Conservation (phyloP, 768 basidiomycete species). For the Lentinus tigrinus region DNA sequence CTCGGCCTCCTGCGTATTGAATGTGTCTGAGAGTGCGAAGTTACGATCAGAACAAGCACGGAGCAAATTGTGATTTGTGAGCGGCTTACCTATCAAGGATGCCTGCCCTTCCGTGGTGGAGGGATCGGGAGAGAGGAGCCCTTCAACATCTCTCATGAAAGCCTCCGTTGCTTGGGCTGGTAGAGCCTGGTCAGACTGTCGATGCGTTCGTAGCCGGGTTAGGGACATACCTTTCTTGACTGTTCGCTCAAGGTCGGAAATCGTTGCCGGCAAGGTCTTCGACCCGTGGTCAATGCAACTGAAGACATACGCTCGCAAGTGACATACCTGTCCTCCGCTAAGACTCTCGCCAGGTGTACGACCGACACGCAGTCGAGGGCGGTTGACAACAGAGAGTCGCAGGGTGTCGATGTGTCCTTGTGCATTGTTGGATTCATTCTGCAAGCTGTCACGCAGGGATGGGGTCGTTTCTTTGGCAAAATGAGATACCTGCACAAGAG, state of each 20-base stretch:
- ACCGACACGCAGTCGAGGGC: background rate
- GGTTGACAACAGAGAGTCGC: constrained; percentile 13
- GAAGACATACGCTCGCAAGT: no score
- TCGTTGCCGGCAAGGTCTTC: no score
- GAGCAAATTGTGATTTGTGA: no score
- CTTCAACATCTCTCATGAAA: no score
- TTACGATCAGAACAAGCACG: background rate
- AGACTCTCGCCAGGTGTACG: background rate
- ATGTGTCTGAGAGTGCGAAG: background rate
- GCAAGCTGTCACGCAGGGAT: background rate
- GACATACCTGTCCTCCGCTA: constrained; percentile 4
- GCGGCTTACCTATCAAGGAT: no score
- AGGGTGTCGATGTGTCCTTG: constrained; percentile 15
- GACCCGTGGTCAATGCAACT: no score
- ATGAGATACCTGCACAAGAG: background rate
- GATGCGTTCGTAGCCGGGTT: no score
- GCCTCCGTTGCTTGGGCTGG: background rate
- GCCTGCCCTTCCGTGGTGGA: no score
- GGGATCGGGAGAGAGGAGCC: no score
- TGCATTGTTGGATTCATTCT: background rate
- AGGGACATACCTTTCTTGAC: no score
- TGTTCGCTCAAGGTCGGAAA: no score
- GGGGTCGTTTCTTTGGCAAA: constrained; percentile 5
- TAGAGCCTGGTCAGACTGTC: no score
- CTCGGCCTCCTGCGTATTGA: background rate